Percentiles rank a stretch among this genome's conserved stretches.
Evolutionary conservation across 78 protist genomes (phyloP).

Genomic region (Dictyostelium discoideum): dicty_2.7 NC_007088.5:4126501-4127000

Average conservation of each 20-base stretch:
- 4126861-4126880: conserved; percentile 53
- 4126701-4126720: conserved; percentile 18
- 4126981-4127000: neutral
- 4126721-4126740: neutral
- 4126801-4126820: conserved; percentile 75
- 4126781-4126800: conserved; percentile 60
- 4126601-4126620: neutral
- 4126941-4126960: neutral
- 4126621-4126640: conserved; percentile 24
- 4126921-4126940: neutral
- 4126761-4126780: conserved; percentile 74
- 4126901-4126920: conserved; percentile 28
- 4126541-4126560: conserved; percentile 72
- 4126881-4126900: conserved; percentile 68
- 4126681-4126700: conserved; percentile 66
- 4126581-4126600: conserved; percentile 42
- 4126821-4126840: conserved; percentile 25
- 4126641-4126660: conserved; percentile 41
- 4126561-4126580: conserved; percentile 7
- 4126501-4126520: conserved; percentile 50
- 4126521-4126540: conserved; percentile 33
- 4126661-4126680: conserved; percentile 63
- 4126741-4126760: neutral
- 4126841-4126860: conserved; percentile 72
- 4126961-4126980: neutral